phyloP scores from a whole-genome alignment of 2,329 filamentous ascomycete genomes.

The Fusarium sp. region DNA sequence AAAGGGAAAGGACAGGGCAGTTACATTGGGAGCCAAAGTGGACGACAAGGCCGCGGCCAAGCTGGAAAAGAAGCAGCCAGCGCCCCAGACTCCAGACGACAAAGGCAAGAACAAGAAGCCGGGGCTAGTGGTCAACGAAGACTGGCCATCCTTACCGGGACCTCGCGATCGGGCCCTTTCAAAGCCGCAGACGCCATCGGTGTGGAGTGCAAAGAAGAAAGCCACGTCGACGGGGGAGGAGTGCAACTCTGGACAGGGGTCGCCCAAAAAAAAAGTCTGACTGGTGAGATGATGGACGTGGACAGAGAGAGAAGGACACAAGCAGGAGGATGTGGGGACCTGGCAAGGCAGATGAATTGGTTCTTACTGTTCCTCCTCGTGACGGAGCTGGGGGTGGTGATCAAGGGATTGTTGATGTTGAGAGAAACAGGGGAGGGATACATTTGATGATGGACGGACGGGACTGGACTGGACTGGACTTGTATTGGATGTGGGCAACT shows the following conservation, averaged over 20 bases:
- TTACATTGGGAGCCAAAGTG: slow-evolving; percentile 4
- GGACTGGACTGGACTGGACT: slow-evolving; percentile 7
- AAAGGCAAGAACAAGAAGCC: slow-evolving; percentile 25
- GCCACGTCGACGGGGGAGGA: slow-evolving; percentile 1
- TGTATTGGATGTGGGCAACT: slow-evolving; percentile 33
- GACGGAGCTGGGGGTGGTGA: slow-evolving; percentile 1
- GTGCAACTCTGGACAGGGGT: slow-evolving; percentile 3
- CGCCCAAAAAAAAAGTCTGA: slow-evolving; percentile 27
- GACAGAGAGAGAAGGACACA: neutral
- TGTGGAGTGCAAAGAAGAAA: slow-evolving; percentile 40
- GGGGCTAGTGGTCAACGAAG: slow-evolving; percentile 32
- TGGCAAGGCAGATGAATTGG: neutral
- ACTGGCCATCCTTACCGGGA: slow-evolving; percentile 45
- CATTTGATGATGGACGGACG: neutral
- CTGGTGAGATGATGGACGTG: neutral
- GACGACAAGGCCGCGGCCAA: slow-evolving; percentile 17
- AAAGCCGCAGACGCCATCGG: slow-evolving; percentile 34
- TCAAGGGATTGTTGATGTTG: slow-evolving; percentile 1
- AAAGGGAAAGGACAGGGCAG: slow-evolving; percentile 32
- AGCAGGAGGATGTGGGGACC: neutral
- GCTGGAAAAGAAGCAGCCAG: slow-evolving; percentile 4
- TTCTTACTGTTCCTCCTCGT: slow-evolving; percentile 7
- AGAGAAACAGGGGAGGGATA: slow-evolving; percentile 9
- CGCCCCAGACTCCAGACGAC: slow-evolving; percentile 28
- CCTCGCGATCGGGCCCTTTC: slow-evolving; percentile 43